Base-by-base conservation (phyloP, 2,329 filamentous ascomycete genomes). In the Microdochium nivale region DNA sequence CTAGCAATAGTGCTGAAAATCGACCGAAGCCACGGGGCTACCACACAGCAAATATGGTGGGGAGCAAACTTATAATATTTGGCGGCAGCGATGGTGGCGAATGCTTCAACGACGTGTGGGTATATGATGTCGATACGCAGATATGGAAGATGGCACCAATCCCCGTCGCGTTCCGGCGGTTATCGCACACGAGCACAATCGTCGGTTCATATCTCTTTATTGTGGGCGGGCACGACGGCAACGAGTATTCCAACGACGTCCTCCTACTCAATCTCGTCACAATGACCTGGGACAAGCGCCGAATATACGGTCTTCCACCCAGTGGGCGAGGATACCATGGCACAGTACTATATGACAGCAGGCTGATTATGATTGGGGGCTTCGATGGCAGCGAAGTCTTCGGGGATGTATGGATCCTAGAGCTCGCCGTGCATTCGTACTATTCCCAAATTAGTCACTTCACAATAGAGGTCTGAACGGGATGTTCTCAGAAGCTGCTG, bases 381-480 rank as follows among this genome's bases (percentile, higher is more conserved):
- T 87, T 86, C 58, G 84, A 87, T 64, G 84, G 83, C 50, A 75
- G 70, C 53, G 80, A 84, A 63, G 83, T 87, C 24, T 87, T 86
- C 71, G 77, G 78, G 33, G 84, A 87, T 55, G 83, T 85, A 19
- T 82, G 78, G 73, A 74, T 86, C 5, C 67, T 87, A 51, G 84
- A 87, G 68, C 68, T 87, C 59, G 84, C 82, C 2, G 82, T 87
- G 11, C 83, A 86, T 65, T 79, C 83, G 35, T 87, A 87, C 63
- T 87, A 86, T 61, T 86, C 83, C 55, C 84, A 87, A 67, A 87
- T 87, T 62, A 86, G 82, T 63, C 83, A 87, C 65, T 87, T 87
- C 58, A 82, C 75, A 37, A 86, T 87, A 59, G 82, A 86, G 60
- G 81, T 87, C 53, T 85, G 65, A 54, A 27, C 47, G 19, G 44